Percentiles rank a stretch among this genome's conserved stretches.
These are phyloP conservation scores for Coemansia sp. DNA, from an alignment of 192 early-diverging fungal genomes.

Conservation along the genomic window DNA sequence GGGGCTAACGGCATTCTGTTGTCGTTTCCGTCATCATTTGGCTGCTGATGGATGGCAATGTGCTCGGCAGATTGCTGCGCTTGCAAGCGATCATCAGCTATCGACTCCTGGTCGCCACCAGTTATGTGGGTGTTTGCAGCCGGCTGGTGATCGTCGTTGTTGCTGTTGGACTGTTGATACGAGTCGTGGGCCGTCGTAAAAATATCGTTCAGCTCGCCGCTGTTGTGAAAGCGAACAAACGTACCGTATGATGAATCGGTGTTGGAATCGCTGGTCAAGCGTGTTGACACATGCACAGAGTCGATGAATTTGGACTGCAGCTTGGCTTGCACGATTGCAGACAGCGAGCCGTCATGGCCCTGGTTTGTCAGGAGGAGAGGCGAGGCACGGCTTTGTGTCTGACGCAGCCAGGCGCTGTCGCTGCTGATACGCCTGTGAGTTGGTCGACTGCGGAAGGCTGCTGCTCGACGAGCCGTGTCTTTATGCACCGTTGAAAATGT, in stretches of 20 bases:
- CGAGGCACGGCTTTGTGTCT: background rate
- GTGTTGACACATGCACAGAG: conserved; percentile 41
- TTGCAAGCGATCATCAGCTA: background rate
- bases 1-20: background rate
- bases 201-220: conserved; percentile 50
- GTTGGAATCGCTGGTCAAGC: conserved; percentile 27
- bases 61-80: conserved; percentile 1
- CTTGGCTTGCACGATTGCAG: conserved; percentile 38
- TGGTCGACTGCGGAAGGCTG: conserved; percentile 1
- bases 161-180: background rate
- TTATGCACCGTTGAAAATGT: background rate
- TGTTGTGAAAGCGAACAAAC: conserved; percentile 52
- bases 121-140: background rate
- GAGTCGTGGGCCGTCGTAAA: conserved; percentile 6
- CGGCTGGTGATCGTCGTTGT: background rate
- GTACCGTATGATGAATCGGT: conserved; percentile 50
- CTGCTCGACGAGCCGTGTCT: background rate
- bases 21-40: background rate
- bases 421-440: conserved; percentile 17
- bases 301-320: conserved; percentile 34
- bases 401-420: conserved; percentile 14
- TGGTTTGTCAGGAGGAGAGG: conserved; percentile 31
- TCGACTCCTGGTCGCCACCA: background rate
- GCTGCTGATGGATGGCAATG: background rate
- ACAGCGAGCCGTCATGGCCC: conserved; percentile 46